Conservation (phyloP, 1,284 basidiomycete species). For the Cryptococcus sp. region DNA sequence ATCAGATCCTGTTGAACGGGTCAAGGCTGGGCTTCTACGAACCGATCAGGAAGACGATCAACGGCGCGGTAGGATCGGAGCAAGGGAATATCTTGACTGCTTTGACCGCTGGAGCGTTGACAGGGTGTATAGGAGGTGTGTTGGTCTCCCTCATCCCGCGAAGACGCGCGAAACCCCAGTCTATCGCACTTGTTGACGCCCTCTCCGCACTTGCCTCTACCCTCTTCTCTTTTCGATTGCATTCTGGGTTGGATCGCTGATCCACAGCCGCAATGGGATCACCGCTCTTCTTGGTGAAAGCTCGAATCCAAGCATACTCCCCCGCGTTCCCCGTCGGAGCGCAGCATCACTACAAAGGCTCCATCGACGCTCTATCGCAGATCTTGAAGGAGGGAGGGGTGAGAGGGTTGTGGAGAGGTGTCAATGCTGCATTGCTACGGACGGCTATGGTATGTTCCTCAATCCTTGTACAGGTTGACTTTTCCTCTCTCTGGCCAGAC, state of each 20-base stretch:
- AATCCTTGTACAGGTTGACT: too few relatives aligned
- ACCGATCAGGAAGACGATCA: slow-evolving; percentile 71
- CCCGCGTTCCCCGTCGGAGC: slow-evolving; percentile 88
- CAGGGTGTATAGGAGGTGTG: slow-evolving; percentile 82
- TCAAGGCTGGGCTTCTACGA: slow-evolving; percentile 97
- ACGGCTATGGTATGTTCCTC: slow-evolving; percentile 81
- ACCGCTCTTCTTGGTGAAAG: slow-evolving; percentile 93
- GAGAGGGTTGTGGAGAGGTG: slow-evolving; percentile 77
- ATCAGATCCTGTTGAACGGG: slow-evolving; percentile 92
- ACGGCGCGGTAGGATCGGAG: slow-evolving; percentile 62
- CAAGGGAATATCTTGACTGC: slow-evolving; percentile 69
- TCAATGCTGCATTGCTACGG: slow-evolving; percentile 86
- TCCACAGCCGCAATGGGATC: slow-evolving; percentile 75
- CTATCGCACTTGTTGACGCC: background rate
- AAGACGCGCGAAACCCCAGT: too few relatives aligned
- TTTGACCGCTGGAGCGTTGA: slow-evolving; percentile 76
- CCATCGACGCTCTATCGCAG: slow-evolving; percentile 70
- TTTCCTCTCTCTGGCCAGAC: too few relatives aligned
- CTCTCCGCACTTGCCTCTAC: too few relatives aligned
- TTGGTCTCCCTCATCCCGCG: slow-evolving; percentile 7
- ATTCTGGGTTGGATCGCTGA: too few relatives aligned
- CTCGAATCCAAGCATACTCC: slow-evolving; percentile 95
- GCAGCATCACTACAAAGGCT: slow-evolving; percentile 83
- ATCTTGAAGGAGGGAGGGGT: slow-evolving; percentile 74
- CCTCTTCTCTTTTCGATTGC: too few relatives aligned